phyloP scores from a whole-genome alignment of 805 yeast species.

The Candida montana region DNA sequence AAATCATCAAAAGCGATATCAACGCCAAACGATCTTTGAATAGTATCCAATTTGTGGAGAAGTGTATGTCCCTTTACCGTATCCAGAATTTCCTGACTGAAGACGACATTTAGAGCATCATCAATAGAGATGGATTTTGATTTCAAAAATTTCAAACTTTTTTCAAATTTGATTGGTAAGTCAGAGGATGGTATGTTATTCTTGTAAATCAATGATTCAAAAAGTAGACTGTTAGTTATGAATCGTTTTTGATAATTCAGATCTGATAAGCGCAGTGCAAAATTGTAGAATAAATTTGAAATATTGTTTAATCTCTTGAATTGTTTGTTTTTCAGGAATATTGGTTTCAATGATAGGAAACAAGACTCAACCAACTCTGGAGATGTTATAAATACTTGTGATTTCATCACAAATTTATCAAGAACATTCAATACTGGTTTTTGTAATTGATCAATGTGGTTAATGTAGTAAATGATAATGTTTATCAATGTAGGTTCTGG shows the following conservation, averaged over 20 bases:
- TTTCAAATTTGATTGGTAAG: conserved; percentile 29
- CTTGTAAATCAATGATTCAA: conserved; percentile 17
- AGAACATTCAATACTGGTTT: conserved; percentile 2
- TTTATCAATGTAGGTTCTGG: conserved; percentile 1
- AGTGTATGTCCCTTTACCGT: conserved; percentile 7
- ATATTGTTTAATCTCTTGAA: conserved; percentile 39
- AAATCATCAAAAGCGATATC: conserved; percentile 7
- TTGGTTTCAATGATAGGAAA: conserved; percentile 16
- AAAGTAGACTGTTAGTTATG: conserved; percentile 23
- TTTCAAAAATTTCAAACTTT: conserved; percentile 28
- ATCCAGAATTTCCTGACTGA: conserved; percentile 13
- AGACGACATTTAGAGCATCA: conserved; percentile 5
- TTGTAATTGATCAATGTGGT: neutral
- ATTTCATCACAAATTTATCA: conserved; percentile 9
- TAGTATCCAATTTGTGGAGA: conserved; percentile 15
- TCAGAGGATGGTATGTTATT: conserved; percentile 11
- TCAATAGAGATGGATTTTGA: conserved; percentile 1
- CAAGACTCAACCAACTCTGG: conserved; percentile 10
- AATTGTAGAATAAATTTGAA: conserved; percentile 40
- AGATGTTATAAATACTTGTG: conserved; percentile 2
- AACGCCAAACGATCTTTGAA: conserved; percentile 10
- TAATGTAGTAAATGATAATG: conserved; percentile 8
- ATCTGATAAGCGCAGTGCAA: conserved; percentile 21
- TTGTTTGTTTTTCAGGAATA: conserved; percentile 23
- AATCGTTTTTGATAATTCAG: neutral